Conservation (phyloP, 139 green algal genomes). For the Volvox africanus region DNA sequence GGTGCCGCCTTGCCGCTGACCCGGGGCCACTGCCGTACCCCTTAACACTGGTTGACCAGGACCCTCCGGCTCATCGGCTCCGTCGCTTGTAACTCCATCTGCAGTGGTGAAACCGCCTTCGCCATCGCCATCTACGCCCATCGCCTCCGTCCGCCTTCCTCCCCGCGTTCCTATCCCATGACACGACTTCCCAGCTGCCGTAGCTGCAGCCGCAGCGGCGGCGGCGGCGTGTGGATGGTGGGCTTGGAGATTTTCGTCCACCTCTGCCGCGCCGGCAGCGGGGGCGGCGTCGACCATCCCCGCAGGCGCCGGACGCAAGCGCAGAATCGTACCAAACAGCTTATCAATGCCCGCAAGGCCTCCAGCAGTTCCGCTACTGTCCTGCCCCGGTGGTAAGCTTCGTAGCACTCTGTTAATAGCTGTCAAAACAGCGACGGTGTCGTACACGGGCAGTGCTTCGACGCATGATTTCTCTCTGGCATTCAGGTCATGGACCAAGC, state of each 20-base stretch:
- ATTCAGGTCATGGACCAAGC: neutral
- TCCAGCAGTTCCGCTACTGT: too few relatives aligned
- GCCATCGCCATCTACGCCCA: too few relatives aligned
- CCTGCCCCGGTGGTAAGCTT: neutral
- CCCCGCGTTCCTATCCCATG: neutral
- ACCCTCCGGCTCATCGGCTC: neutral
- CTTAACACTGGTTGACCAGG: neutral
- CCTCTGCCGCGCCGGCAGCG: neutral
- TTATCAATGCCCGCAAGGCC: neutral
- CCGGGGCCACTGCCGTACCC: neutral
- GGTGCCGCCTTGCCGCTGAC: neutral
- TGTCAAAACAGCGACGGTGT: neutral
- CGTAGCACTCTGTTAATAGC: constrained; percentile 3
- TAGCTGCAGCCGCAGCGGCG: neutral
- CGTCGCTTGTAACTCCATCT: neutral
- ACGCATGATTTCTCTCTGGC: neutral
- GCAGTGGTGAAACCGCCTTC: neutral
- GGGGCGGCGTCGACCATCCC: neutral
- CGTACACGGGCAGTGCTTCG: neutral
- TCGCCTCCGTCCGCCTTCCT: too few relatives aligned
- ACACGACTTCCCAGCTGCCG: too few relatives aligned
- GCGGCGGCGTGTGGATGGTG: neutral
- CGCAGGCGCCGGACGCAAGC: neutral
- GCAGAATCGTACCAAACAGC: neutral
- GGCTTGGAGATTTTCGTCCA: neutral